Conservation (phyloP, 306 rosid species). For the Nissolia schottii region DNA sequence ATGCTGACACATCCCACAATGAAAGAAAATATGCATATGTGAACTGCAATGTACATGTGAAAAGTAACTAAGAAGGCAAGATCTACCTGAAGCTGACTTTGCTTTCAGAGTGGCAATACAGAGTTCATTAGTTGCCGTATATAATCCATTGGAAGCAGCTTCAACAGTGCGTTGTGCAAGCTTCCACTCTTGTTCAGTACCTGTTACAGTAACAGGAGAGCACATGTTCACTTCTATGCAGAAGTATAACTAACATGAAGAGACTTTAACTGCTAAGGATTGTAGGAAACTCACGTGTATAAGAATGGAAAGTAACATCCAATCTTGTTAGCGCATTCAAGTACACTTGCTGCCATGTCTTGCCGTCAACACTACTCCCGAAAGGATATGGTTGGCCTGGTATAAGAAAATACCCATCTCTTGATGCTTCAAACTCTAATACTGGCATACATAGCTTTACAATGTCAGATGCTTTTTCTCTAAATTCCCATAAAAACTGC, state of each 20-base stretch:
- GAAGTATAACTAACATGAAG: constrained; percentile 16
- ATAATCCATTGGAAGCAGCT: constrained; percentile 77
- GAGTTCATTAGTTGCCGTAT: constrained; percentile 70
- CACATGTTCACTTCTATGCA: constrained; percentile 12
- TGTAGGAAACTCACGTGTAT: constrained; percentile 55
- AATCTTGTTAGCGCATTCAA: constrained; percentile 67
- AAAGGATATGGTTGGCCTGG: constrained; percentile 59
- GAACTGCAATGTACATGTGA: constrained; percentile 7
- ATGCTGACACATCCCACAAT: background rate
- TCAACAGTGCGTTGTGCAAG: constrained; percentile 81
- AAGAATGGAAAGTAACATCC: constrained; percentile 77
- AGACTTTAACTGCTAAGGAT: constrained; percentile 10
- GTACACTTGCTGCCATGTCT: constrained; percentile 87
- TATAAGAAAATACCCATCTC: constrained; percentile 69
- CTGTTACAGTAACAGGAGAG: constrained; percentile 45
- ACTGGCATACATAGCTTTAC: constrained; percentile 68
- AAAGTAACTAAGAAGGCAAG: constrained; percentile 11
- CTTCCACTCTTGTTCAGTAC: constrained; percentile 96
- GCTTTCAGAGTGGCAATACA: constrained; percentile 71
- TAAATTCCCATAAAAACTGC: constrained; percentile 70
- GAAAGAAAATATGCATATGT: constrained; percentile 16
- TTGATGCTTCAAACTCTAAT: constrained; percentile 87
- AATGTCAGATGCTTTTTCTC: constrained; percentile 77
- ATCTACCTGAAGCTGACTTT: constrained; percentile 84
- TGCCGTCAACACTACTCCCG: constrained; percentile 57